Base-by-base conservation (phyloP, 768 basidiomycete species). In the Kwoniella bestiolae region DNA sequence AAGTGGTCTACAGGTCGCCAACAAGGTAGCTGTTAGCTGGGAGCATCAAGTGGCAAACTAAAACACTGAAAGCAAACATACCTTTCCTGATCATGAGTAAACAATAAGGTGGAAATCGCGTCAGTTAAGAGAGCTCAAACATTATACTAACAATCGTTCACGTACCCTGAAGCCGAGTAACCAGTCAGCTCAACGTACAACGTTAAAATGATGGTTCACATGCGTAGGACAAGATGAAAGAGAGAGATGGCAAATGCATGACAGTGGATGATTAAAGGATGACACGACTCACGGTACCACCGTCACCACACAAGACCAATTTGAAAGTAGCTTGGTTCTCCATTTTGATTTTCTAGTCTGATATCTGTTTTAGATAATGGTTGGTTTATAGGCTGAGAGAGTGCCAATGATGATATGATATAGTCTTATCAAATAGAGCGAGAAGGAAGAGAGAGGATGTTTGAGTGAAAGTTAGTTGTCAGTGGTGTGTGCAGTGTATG, bases 1-100 rank as follows among this genome's bases (percentile, higher is more conserved):
- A 97, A 57, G 94, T 97, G 65, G 94, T 97, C 85, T 97, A 49
- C 93, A 65, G n/a, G n/a, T n/a, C n/a, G n/a, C n/a, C n/a, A n/a
- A n/a, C n/a, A n/a, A n/a, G n/a, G n/a, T 49, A 58, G 59, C 44
- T 53, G 46, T 56, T 63, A 68, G 56, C 28, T 21, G 5, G 12
- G 25, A 21, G 16, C 12, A 61, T 55, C 56, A 74, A 38, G 31
- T 56, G 41, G 71, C 60, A 47, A 45, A 23, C 11, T 16, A 16
- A n/a, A 31, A 50, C 18, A 41, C 7, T n/a, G 41, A 23, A 45
- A 14, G 41, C n/a, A 44, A 38, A 56, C 61, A 23, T 23, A 63
- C 62, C 62, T 63, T 63, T 63, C 62, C 62, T 63, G 55, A 26
- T 29, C n/a, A 16, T 26, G n/a, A 46, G 26, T n/a, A 23, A 12